Percentiles rank a stretch among this genome's conserved stretches.
Evolutionary conservation across 768 basidiomycete species (phyloP).

Genomic region (Boletus sensibilis): DNA sequence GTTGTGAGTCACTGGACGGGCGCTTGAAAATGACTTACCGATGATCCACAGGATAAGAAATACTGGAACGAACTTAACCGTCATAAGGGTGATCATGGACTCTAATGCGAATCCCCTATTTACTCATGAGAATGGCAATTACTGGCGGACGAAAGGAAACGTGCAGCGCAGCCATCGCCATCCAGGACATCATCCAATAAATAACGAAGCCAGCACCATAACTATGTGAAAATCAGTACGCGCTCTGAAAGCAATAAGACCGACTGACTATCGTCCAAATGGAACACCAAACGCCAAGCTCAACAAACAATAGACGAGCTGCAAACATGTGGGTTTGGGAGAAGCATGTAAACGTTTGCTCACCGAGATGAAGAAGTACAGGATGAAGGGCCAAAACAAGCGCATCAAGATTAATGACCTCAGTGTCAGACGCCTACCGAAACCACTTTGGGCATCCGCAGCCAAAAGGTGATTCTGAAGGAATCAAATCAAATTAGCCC

Average conservation of each 20-base stretch:
- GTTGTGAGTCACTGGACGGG: not conserved
- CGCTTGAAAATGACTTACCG: conserved; percentile 29
- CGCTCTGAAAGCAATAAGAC: not conserved
- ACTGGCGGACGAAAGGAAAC: conserved; percentile 15
- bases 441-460: conserved; percentile 38
- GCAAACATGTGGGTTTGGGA: not conserved
- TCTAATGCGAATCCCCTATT: conserved; percentile 61
- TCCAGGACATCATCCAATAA: conserved; percentile 67
- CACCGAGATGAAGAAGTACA: conserved; percentile 45
- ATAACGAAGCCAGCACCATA: conserved; percentile 58
- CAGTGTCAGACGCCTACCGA: conserved; percentile 40
- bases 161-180: conserved; percentile 56
- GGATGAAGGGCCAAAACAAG: conserved; percentile 36
- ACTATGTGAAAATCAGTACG: conserved; percentile 21
- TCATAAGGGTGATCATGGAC: conserved; percentile 55
- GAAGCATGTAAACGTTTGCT: conserved; percentile 8
- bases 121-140: not conserved
- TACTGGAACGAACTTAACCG: conserved; percentile 49
- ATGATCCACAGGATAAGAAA: conserved; percentile 70
- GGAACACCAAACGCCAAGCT: conserved; percentile 60
- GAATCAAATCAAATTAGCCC: not conserved
- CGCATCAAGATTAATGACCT: conserved; percentile 41
- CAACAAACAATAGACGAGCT: conserved; percentile 60
- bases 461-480: conserved; percentile 32
- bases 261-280: conserved; percentile 45